A percentile compares a stretch with the other conserved stretches of the same genome.
These are phyloP conservation scores for Phytopythium montanum DNA, from an alignment of 352 stramenopile species.

Conservation along the genomic window DNA sequence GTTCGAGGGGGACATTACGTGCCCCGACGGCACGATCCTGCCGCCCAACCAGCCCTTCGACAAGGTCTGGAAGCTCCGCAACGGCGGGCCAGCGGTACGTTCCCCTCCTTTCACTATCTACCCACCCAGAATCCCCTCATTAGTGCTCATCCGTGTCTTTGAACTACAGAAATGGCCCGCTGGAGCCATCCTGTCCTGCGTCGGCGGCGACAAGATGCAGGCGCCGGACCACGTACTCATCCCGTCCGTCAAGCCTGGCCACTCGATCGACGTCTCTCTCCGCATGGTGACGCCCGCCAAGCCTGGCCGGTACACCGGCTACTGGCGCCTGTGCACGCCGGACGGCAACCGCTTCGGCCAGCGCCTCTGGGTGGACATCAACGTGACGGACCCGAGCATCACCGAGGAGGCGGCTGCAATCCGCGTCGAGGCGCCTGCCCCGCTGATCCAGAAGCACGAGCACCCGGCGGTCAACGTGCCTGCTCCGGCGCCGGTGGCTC, in stretches of 20 bases:
- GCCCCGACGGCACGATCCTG: constrained; percentile 79
- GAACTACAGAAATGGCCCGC: constrained; percentile 56
- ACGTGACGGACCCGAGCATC: constrained; percentile 44
- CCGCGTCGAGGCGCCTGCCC: constrained; percentile 28
- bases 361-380: constrained; percentile 88
- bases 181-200: constrained; percentile 61
- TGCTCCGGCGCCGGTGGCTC: constrained; percentile 22
- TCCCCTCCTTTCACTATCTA: background rate
- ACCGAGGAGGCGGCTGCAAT: constrained; percentile 24
- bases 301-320: constrained; percentile 80
- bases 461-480: constrained; percentile 19
- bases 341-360: constrained; percentile 85
- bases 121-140: background rate
- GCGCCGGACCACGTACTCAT: constrained; percentile 68
- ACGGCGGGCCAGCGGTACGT: constrained; percentile 52
- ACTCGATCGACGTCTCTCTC: constrained; percentile 71
- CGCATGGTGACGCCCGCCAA: constrained; percentile 61
- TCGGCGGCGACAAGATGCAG: constrained; percentile 75
- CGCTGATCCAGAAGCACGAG: constrained; percentile 19
- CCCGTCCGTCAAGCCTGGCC: constrained; percentile 57
- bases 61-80: constrained; percentile 88
- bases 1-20: constrained; percentile 88
- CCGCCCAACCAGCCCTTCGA: constrained; percentile 63
- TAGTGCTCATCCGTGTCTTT: background rate
- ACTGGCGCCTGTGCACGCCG: constrained; percentile 83